Base-by-base conservation (phyloP, 2,329 filamentous ascomycete genomes). In the Beauveria varroae region DNA sequence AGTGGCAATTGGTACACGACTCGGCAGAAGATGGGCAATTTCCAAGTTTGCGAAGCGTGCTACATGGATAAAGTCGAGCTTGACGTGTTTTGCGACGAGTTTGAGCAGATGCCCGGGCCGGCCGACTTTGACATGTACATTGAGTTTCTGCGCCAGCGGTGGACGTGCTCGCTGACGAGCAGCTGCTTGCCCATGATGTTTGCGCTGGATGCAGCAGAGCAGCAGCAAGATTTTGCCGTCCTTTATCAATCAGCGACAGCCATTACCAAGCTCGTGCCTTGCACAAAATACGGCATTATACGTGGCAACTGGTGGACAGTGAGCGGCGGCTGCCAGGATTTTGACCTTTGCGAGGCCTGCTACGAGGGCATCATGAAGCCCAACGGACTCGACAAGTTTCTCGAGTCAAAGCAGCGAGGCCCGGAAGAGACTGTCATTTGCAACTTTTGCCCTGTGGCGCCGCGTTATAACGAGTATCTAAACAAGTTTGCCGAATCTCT, bases 241-340 rank as follows among this genome's bases (percentile, higher is more conserved):
- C 71, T 76, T n/a, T 64, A 64, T 60, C 64, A 57, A 1, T 66
- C 73, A 0, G 66, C 70, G 0, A 63, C 66, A 2, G 62, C 58
- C 0, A 66, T 74, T 5, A 61, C 62, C 5, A 53, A 59, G 0
- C 63, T 70, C 1, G 64, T 70, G 0, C 67, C 67, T 0, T 76
- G 74, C 34, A 70, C 69, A 0, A 61, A 61, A 0, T 56, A 69
- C 1, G 72, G 71, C 0, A 69, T 74, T 26, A 49, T 67, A 0
- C 62, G 69, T 1, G 72, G 72, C 1, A 72, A 69, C 1, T 75
- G 72, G 72, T 76, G 72, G 68, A 74, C 72, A 0, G 43, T 74
- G 1, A 18, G 58, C 0, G 68, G 68, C 1, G 67, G 63, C 0
- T 67, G 68, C 14, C 60, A 63, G 0, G 66, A 66, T 0, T 67